These are phyloP conservation scores for Trypanosoma congolense DNA, from an alignment of 208 protist genomes.

Conservation along the genomic window DNA sequence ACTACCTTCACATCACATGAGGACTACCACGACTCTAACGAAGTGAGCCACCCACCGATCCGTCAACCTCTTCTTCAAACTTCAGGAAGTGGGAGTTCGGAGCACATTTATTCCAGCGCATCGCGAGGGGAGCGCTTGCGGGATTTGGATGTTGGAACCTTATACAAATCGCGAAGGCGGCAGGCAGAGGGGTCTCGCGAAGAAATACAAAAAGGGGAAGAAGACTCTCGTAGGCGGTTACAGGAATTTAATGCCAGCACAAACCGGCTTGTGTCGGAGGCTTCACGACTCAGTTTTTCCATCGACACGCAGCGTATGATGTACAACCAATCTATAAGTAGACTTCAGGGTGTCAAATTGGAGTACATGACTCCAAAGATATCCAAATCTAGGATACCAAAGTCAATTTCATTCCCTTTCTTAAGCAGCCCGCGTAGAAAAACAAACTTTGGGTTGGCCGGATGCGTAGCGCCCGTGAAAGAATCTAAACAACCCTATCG, in stretches of 20 bases:
- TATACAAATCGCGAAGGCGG: constrained; percentile 8
- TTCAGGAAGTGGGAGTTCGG: neutral
- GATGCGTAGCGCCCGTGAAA: neutral
- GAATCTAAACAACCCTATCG: neutral
- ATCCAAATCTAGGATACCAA: neutral
- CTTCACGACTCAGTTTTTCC: neutral
- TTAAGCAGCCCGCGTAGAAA: neutral
- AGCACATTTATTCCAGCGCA: neutral
- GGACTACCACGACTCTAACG: neutral
- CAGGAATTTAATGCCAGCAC: neutral
- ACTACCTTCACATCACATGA: neutral
- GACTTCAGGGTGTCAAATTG: neutral
- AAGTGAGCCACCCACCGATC: neutral
- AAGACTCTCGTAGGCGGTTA: neutral
- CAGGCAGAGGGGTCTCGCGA: neutral
- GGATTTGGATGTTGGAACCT: neutral
- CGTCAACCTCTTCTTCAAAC: neutral
- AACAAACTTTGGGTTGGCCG: neutral
- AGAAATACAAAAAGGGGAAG: neutral
- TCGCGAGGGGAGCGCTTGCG: neutral
- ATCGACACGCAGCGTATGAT: constrained; percentile 12
- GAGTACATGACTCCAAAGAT: neutral
- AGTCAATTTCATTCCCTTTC: neutral
- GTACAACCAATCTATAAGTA: neutral
- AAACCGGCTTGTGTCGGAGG: constrained; percentile 4